Base-by-base conservation (phyloP, 495 filamentous ascomycete genomes). In the Penicillium bialowiezense region DNA sequence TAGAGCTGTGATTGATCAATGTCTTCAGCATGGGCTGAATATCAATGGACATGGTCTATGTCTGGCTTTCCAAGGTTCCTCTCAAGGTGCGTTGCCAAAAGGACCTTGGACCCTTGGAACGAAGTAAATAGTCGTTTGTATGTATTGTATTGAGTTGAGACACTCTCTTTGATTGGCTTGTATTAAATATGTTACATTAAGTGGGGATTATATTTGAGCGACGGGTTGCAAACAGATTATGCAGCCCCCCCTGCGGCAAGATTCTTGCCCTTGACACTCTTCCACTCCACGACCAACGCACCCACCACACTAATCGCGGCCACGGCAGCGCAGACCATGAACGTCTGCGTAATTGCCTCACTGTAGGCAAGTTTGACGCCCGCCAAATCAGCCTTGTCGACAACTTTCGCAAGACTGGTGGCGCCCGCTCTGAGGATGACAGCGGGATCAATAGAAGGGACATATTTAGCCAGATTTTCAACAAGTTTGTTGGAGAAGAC, bases 401-500 rank as follows among this genome's bases (percentile, higher is more conserved):
- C 33, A 3, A 37, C 33, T 19, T 31, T 46, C 3, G 36, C 32
- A 12, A 46, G 14, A 10, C 43, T 26, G 4, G 33, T 46, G 0
- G 82, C 85, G 5, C 85, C 85, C 12, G 73, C 66, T 14, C 60
- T 69, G 15, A 84, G 66, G 19, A 87, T 77, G 9, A 44, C 38
- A n/a, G 59, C 46, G 2, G 81, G 61, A 24, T 75, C 53, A 7
- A 86, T 62, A 0, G 64, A 69, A 0, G 74, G 72, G 3, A 81
- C 66, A 14, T 63, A 58, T 10, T 48, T 31, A 0, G 49, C 24
- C 2, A 86, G 62, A 24, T 74, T 71, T 0, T 63, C 53, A 12
- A 79, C 75, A 19, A 88, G 70, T 5, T 77, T 64, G 49, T 83
- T 86, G 52, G 72, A 78, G 50, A 88, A 76, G 21, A 88, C 73